These are phyloP conservation scores for Apiotrichum brassicae DNA, from an alignment of 1,284 basidiomycete genomes.

Conservation along the genomic window DNA sequence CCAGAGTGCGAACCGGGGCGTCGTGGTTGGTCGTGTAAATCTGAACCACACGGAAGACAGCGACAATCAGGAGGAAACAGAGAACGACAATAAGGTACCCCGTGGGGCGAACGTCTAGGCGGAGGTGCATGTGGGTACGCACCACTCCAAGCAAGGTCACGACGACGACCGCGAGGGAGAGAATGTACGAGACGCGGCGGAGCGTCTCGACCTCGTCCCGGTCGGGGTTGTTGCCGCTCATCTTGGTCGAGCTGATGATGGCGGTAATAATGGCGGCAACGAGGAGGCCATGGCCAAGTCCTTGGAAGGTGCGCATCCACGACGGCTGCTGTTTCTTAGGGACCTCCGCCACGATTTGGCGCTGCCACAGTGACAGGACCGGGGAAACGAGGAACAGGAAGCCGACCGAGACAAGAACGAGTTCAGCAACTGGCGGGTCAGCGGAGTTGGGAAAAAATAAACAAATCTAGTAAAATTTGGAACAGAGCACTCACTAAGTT, in stretches of 20 bases:
- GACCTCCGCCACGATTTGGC: constrained; percentile 14
- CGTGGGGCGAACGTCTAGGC: constrained; percentile 1
- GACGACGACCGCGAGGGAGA: constrained; percentile 22
- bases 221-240: background rate
- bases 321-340: constrained; percentile 1
- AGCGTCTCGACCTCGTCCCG: constrained; percentile 16
- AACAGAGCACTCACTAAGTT: constrained; percentile 20
- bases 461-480: background rate
- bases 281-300: constrained; percentile 1
- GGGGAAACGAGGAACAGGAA: constrained; percentile 33
- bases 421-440: constrained; percentile 25
- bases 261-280: constrained; percentile 23
- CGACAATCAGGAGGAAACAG: constrained; percentile 13
- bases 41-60: constrained; percentile 21
- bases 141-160: constrained; percentile 12
- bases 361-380: constrained; percentile 23
- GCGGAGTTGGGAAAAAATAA: too few species aligned
- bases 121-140: constrained; percentile 13
- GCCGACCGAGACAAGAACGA: constrained; percentile 28
- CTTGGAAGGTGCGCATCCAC: constrained; percentile 3
- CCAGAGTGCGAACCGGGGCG: constrained; percentile 8
- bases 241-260: background rate
- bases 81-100: constrained; percentile 12
- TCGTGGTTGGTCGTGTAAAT: constrained; percentile 11
- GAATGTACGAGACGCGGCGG: constrained; percentile 17